phyloP scores from a whole-genome alignment of 2,329 filamentous ascomycete species.

The Hypoxylon sp. region DNA sequence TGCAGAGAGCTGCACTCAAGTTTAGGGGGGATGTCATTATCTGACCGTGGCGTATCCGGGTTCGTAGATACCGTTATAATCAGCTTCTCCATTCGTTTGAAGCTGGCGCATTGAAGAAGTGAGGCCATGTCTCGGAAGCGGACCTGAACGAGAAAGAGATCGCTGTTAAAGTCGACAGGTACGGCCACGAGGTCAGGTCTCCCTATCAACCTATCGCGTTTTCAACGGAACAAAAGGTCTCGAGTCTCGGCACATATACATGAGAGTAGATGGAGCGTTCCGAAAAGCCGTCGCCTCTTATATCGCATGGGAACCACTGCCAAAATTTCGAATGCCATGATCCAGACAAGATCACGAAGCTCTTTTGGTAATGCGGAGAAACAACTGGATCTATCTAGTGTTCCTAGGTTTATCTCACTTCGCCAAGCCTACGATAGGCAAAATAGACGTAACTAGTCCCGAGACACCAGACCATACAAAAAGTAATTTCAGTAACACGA shows the following conservation, averaged over 20 bases:
- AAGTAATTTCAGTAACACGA: no score
- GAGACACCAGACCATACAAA: no score
- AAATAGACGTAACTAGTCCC: no score
- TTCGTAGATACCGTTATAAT: not conserved
- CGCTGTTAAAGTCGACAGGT: not conserved
- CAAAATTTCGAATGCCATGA: not conserved
- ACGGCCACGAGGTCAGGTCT: not conserved
- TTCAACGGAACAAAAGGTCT: not conserved
- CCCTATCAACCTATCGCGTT: not conserved
- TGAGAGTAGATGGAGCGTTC: not conserved
- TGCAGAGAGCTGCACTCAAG: not conserved
- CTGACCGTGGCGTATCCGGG: not conserved
- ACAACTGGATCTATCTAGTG: not conserved
- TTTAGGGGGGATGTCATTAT: not conserved
- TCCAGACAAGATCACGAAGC: not conserved
- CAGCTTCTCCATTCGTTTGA: not conserved
- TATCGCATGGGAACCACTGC: not conserved
- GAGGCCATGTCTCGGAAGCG: not conserved
- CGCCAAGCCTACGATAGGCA: not conserved
- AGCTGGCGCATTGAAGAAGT: not conserved
- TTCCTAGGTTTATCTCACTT: not conserved
- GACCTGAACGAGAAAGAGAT: not conserved
- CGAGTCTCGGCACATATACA: not conserved
- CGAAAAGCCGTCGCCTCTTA: not conserved
- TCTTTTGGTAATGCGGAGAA: not conserved